Percentiles rank a stretch among this genome's conserved stretches.
Evolutionary conservation across 495 filamentous ascomycete genomes (phyloP).

Genomic region (Neurospora tetraspora): DNA sequence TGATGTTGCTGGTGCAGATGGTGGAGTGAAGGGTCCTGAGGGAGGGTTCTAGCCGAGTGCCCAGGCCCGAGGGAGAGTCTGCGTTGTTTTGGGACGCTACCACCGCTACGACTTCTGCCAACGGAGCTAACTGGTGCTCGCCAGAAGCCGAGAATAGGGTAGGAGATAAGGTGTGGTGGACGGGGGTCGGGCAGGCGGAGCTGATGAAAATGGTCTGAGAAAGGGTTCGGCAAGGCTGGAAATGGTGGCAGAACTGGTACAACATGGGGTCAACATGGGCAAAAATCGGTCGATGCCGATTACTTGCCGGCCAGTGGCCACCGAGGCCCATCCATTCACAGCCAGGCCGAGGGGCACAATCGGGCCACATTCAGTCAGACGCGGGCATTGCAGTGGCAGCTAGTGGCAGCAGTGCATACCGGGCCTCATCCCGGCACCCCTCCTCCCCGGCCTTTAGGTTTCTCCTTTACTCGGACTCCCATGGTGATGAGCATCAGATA

Average conservation of each 20-base stretch:
- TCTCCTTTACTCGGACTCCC: neutral
- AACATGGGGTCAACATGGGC: slow-evolving; percentile 9
- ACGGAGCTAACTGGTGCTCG: neutral
- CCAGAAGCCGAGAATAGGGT: neutral
- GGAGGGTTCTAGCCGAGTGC: neutral
- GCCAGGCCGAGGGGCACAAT: slow-evolving; percentile 11
- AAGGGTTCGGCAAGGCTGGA: slow-evolving; percentile 9
- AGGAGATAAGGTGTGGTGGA: slow-evolving; percentile 14
- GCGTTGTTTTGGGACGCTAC: neutral
- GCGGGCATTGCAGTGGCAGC: neutral
- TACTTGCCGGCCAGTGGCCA: slow-evolving; percentile 16
- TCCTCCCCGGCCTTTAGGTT: neutral
- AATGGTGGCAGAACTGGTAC: slow-evolving; percentile 19
- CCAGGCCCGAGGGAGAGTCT: neutral
- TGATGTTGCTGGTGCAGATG: neutral
- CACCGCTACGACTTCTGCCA: neutral
- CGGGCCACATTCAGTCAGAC: slow-evolving; percentile 18
- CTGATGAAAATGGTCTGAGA: slow-evolving; percentile 27
- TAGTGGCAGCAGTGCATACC: neutral
- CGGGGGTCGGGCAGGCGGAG: slow-evolving; percentile 12
- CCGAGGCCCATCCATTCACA: slow-evolving; percentile 1
- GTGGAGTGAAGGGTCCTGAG: neutral
- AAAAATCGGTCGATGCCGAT: slow-evolving; percentile 28
- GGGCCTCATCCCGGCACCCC: neutral
- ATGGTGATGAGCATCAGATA: neutral